Base-by-base conservation (phyloP, 2,329 filamentous ascomycete species). In the Teratosphaeria destructans region DNA sequence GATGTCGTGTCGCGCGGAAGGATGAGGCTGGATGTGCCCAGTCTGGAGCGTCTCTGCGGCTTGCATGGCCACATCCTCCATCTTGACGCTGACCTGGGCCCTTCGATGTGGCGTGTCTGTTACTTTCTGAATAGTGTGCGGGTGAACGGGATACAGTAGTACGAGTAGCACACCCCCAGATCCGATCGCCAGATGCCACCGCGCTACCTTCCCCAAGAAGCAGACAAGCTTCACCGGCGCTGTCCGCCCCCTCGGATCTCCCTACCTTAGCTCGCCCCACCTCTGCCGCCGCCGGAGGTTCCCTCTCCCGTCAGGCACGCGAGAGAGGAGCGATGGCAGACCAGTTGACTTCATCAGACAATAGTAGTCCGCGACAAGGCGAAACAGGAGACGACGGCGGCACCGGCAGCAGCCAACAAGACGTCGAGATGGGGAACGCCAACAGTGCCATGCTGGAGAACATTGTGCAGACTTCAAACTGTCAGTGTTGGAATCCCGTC, bases 391-490 rank as follows among this genome's bases (percentile, higher is more conserved):
- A 23, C 5, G 23, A 49, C 43, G 43, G n/a, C 8, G 53, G 53
- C 19, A n/a, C 23, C 53, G 2, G 27, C 19, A 32, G 27, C 53
- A 32, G 27, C 53, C 53, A 54, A 26, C 26, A 52, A 62, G 54
- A 63, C 65, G 70, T 63, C 72, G 73, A 64, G 14, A 81, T 81
- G 78, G 78, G 78, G 53, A 80, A 81, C 66, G 79, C 82, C 63
- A 82, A 82, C 66, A 81, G 81, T 16, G 80, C 84, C 67, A 87
- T 97, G 74, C 82, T 97, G 76, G 93, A 97, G 77, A 94, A 88
- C 77, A 96, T 99, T 71, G 92, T 96, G 74, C 89, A 95, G 72
- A 90, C 88, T 69, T 94, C 92, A 68, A 99, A 99, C 81, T 99
- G 93, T 96, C 79, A 66, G 85, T 76, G 35, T 6, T 19, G 16